These are phyloP conservation scores for Coelastrella sp. DNA, from an alignment of 139 green algal species.

Conservation along the genomic window DNA sequence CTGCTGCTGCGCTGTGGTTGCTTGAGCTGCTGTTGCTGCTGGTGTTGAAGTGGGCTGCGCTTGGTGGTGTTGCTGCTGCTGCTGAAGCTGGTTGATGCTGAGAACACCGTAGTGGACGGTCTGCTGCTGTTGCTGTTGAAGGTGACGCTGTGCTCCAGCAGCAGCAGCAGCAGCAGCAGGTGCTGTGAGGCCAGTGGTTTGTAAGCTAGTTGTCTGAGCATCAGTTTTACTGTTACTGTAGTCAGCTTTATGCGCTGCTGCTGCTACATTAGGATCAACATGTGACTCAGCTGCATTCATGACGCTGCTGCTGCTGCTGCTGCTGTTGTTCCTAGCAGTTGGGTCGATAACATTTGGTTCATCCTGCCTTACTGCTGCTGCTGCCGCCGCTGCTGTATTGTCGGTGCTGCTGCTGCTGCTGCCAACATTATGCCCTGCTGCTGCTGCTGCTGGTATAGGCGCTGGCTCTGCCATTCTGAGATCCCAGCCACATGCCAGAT, in stretches of 20 bases:
- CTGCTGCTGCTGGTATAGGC: background rate
- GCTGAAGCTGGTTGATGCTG: background rate
- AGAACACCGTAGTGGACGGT: background rate
- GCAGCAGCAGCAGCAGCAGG: too few relatives aligned
- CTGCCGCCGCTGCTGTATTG: conserved; percentile 3
- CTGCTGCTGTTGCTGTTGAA: conserved; percentile 24
- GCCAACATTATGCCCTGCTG: background rate
- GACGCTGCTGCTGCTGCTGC: background rate
- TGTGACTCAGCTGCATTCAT: background rate
- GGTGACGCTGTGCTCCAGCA: background rate
- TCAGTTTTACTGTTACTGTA: too few relatives aligned
- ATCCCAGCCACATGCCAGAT: conserved; percentile 28
- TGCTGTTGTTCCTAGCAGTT: background rate
- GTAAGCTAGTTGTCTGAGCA: too few relatives aligned
- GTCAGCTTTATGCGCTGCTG: background rate
- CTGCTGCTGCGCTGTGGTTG: background rate
- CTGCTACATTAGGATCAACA: background rate
- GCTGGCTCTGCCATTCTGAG: conserved; percentile 4
- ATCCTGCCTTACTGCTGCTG: background rate
- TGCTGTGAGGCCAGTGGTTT: too few relatives aligned
- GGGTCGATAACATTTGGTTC: background rate
- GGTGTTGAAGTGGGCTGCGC: too few relatives aligned
- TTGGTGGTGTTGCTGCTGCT: background rate
- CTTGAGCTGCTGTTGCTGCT: background rate
- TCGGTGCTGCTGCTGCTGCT: background rate